Percentiles rank a stretch among this genome's conserved stretches.
phyloP scores from a whole-genome alignment of 208 protist genomes.

The Acanthamoeba royreba region DNA sequence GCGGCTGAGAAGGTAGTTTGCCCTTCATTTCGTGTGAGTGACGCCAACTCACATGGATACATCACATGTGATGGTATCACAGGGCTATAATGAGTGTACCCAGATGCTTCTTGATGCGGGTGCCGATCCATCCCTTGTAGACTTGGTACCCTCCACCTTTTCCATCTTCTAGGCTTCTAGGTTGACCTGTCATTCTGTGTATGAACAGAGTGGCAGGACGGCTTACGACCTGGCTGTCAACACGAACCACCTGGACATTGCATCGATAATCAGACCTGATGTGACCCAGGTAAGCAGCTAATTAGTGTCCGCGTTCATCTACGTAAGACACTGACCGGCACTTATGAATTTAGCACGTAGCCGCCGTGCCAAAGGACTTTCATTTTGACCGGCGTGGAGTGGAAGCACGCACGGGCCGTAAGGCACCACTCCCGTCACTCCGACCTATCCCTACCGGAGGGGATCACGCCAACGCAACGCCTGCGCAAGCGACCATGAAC shows the following conservation, averaged over 20 bases:
- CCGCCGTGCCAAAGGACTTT: neutral
- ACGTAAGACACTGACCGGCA: neutral
- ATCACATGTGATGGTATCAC: neutral
- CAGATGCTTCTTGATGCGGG: neutral
- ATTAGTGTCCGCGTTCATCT: neutral
- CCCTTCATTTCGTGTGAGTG: neutral
- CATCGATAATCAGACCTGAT: neutral
- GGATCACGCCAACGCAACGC: neutral
- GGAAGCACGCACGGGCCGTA: neutral
- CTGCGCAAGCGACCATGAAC: neutral
- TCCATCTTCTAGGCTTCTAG: neutral
- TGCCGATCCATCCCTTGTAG: neutral
- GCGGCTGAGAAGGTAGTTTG: neutral
- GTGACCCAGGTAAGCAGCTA: neutral
- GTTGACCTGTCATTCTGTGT: neutral
- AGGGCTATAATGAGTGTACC: conserved; percentile 3
- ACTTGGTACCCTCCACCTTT: neutral
- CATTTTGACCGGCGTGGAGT: neutral
- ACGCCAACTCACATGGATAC: neutral
- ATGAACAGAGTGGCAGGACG: neutral
- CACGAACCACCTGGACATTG: neutral
- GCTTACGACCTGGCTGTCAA: conserved; percentile 1
- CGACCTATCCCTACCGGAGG: neutral
- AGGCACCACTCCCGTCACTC: neutral
- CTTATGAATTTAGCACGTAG: neutral